Evolutionary conservation across 768 basidiomycete species (phyloP), one percentile per base, ranked within the genome.

Genomic region (Tricholoma sp.): DNA sequence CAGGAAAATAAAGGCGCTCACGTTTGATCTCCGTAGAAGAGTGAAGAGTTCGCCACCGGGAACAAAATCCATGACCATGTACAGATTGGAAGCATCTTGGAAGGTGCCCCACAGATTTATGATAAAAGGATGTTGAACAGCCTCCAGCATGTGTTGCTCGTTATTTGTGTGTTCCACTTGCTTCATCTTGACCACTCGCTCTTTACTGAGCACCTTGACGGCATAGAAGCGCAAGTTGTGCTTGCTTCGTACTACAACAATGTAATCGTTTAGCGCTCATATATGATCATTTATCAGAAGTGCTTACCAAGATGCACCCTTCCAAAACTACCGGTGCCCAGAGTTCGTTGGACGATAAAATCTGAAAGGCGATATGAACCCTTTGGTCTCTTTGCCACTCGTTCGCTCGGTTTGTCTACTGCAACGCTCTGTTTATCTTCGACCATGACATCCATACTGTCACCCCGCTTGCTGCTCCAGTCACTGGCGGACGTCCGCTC

Each of bases 121-220:
- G 63, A 98, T 91, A 72, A 98, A 93, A 1, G 94, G 88, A 69
- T 98, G 93, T 56, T 92, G 85, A 4, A 97, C 88, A 20, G 80
- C 80, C 49, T 86, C 82, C 36, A 99, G 83, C 72, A 98, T 94
- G 50, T 77, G 77, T 63, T 93, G 88, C 71, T 99, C 97, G 63
- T 91, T 94, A 69, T 95, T 97, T 44, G 97, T 98, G 65, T 99
- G 97, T 66, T 98, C 93, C 50, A 98, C 85, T 69, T 99, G 97
- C 74, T 98, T 97, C 72, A 92, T 83, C 62, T 81, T 83, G 54
- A 92, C 91, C 53, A 98, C 89, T 68, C 91, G 89, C 59, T 95
- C 93, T 69, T 98, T 98, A 74, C 81, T 88, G 59, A 98, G 76
- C 7, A 98, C 94, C 69, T 98, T 98, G 78, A 96, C 85, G 50